Evolutionary conservation across 306 rosid genomes (phyloP), one percentile per base, ranked within the genome.

Genomic region (Prunus mume): DNA sequence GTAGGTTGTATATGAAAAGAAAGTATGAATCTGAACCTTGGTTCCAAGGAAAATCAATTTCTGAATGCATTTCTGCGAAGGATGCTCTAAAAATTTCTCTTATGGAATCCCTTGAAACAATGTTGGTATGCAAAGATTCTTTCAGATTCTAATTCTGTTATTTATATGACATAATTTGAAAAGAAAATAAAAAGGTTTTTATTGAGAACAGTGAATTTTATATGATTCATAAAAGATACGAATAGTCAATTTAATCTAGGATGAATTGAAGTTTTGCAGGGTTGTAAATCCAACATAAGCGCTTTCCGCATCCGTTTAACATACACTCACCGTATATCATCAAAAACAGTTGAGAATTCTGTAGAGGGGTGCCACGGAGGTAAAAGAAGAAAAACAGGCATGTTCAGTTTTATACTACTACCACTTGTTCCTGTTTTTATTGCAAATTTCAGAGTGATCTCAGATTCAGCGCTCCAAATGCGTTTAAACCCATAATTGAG

Each of bases 381-480:
- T 80, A 94, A 94, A 88, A 89, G 88, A 87, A 89, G 85, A 80
- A 91, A 89, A 83, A 81, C 86, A 86, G 92, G 97, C 81, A 85
- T 63, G 92, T 54, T 67, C 69, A 67, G 43, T 50, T 45, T 78
- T 76, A 66, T 65, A 45, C 13, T 66, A 63, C 17, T 28, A 8
- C 24, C 52, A 34, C 28, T 30, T 30, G 22, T 46, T 57, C 46
- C 11, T 14, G 12, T 66, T 46, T 77, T 72, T 24, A 58, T 61
- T 61, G 17, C 38, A 38, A 24, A 28, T 17, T n/a, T 57, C 55
- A 7, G 54, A 65, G 5, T 22, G 24, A 51, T 25, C 52, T 51
- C 0, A 9, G 24, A 45, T 68, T 45, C 60, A 22, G 46, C 7
- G 47, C 9, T 9, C 58, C n/a, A 24, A 15, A 47, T 51, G 12